Evolutionary conservation across 768 basidiomycete genomes (phyloP), one percentile per base, ranked within the genome.

Genomic region (Tylopilus sp.): DNA sequence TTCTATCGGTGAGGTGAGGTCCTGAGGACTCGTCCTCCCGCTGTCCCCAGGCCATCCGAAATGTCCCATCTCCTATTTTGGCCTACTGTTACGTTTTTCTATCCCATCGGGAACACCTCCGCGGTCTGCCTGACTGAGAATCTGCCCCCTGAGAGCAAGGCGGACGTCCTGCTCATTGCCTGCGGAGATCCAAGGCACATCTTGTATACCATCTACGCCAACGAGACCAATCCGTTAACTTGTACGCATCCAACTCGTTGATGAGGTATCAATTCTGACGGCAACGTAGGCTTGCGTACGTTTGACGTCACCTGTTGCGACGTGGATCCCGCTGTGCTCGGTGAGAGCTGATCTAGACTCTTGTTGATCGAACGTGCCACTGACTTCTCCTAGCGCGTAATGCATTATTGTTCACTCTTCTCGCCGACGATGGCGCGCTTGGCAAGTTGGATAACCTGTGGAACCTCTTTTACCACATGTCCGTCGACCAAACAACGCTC

Each of bases 71-170:
- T 50, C 0, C 35, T 61, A 13, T 51, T 50, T 44, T 64, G 56
- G 53, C 62, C 59, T 1, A 44, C 62, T 1, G 4, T 48, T 15
- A 62, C 59, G 0, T 79, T 68, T 48, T 83, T 81, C 67, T 82
- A 83, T 60, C 76, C 81, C 0, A 71, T 81, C 7, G 82, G 82
- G 25, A 83, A 83, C 56, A 82, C 81, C 0, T 71, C 79, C 4
- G 75, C 83, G 1, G 64, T 77, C 4, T 78, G 70, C 53, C 64
- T 83, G 40, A 76, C 79, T 1, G 67, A 75, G 40, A 71, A 75
- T 39, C 56, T 83, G 7, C 53, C 76, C 40, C 75, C 77, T 1
- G 79, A 80, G 49, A 59, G 67, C 38, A 39, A 64, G 22, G 58
- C 62, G 10, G 49, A 61, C 4, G 1, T 81, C 17, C 68, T 84